Evolutionary conservation across 306 rosid species (phyloP).

Genomic region (Dryas drummondii): DNA sequence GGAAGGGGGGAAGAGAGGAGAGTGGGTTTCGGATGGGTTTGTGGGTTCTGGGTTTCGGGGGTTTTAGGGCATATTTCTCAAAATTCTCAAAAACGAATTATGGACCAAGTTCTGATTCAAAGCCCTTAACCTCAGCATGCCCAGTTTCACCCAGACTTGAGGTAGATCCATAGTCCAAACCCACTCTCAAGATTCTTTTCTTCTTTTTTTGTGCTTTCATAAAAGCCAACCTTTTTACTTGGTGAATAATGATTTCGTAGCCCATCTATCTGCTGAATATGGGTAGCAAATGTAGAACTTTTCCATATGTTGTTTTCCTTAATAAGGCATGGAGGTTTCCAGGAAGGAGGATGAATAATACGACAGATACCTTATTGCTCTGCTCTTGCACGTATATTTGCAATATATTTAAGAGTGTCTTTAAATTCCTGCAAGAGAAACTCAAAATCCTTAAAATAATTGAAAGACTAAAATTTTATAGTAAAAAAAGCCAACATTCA

Average conservation of each 20-base stretch:
- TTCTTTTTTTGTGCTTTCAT: slow-evolving; percentile 32
- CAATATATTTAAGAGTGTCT: slow-evolving; percentile 63
- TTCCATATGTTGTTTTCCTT: slow-evolving; percentile 52
- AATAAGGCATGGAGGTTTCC: slow-evolving; percentile 56
- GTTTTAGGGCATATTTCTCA: slow-evolving; percentile 58
- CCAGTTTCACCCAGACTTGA: slow-evolving; percentile 30
- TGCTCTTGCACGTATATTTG: slow-evolving; percentile 57
- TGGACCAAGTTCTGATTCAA: slow-evolving; percentile 48
- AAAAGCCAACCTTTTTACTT: slow-evolving; percentile 22
- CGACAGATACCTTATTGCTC: slow-evolving; percentile 80
- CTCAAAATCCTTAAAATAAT: slow-evolving; percentile 23
- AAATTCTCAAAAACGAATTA: slow-evolving; percentile 58
- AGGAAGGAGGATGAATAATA: slow-evolving; percentile 73
- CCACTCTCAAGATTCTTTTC: slow-evolving; percentile 42
- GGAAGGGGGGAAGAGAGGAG: too few species aligned
- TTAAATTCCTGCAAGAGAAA: slow-evolving; percentile 66
- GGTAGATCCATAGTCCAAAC: slow-evolving; percentile 34
- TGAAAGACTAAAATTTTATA: slow-evolving; percentile 20
- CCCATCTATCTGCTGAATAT: slow-evolving; percentile 67
- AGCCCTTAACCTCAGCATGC: slow-evolving; percentile 24
- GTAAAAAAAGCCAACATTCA: slow-evolving; percentile 21
- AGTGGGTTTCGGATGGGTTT: too few species aligned
- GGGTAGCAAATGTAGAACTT: slow-evolving; percentile 49
- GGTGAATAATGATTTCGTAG: slow-evolving; percentile 38
- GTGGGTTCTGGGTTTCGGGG: too few species aligned